A percentile compares a stretch with the other conserved stretches of the same genome.
Conservation (phyloP, 1,139 yeast species). For the Williopsis jadinii region DNA sequence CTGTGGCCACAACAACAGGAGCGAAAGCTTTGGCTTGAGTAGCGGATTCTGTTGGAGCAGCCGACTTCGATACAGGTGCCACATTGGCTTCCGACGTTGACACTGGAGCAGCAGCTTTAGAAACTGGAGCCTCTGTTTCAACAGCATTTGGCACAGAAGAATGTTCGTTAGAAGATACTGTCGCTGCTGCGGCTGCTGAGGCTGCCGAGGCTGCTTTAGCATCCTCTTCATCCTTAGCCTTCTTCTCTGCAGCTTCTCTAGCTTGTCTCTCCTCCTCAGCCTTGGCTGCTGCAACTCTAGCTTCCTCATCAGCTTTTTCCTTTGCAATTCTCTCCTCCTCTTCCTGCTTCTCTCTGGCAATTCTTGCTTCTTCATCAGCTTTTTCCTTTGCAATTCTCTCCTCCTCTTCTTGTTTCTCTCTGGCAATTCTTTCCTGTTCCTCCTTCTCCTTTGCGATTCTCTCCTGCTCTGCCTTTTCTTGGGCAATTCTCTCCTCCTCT, state of each 20-base stretch:
- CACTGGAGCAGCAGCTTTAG: not conserved
- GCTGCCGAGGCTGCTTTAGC: too few relatives aligned
- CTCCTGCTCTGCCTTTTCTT: slow-evolving; percentile 9
- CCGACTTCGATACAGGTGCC: not conserved
- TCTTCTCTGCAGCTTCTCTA: not conserved
- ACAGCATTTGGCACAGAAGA: not conserved
- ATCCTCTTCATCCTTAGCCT: not conserved
- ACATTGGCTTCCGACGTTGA: too few relatives aligned
- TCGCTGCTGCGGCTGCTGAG: too few relatives aligned
- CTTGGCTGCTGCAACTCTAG: not conserved
- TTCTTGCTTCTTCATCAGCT: slow-evolving; percentile 1
- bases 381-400: slow-evolving; percentile 6
- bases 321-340: not conserved
- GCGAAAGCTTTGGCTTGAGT: not conserved
- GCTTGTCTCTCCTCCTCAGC: not conserved
- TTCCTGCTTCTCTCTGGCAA: slow-evolving; percentile 4
- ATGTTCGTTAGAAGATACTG: not conserved
- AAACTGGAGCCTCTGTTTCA: not conserved
- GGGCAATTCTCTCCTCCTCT: slow-evolving; percentile 12
- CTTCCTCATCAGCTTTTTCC: slow-evolving; percentile 1
- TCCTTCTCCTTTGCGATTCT: slow-evolving; percentile 6
- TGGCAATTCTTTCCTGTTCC: slow-evolving; percentile 1
- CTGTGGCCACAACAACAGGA: not conserved
- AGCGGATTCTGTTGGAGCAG: not conserved
- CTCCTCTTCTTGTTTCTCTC: slow-evolving; percentile 2